phyloP scores from a whole-genome alignment of 768 basidiomycete genomes.

The Gloeophyllum trabeum region DNA sequence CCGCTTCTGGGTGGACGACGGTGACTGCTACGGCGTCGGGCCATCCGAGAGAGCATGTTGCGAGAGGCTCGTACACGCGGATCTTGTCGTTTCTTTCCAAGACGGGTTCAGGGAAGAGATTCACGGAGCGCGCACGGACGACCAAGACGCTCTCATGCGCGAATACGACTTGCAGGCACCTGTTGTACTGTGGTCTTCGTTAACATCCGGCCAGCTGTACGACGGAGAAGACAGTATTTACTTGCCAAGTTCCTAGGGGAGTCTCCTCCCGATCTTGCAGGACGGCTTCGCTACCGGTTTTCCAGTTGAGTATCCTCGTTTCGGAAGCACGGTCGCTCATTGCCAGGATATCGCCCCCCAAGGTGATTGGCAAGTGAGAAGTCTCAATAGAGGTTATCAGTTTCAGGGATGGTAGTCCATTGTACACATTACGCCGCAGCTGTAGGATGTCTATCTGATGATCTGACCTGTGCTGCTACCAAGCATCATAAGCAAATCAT shows the following conservation, averaged over 20 bases:
- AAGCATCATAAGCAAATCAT: too few relatives aligned
- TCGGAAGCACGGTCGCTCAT: conserved; percentile 39
- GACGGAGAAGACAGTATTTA: too few relatives aligned
- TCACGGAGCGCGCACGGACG: conserved; percentile 45
- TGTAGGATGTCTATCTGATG: too few relatives aligned
- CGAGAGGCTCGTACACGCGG: conserved; percentile 23
- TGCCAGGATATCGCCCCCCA: conserved; percentile 41
- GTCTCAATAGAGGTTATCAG: conserved; percentile 25
- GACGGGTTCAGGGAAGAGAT: conserved; percentile 38
- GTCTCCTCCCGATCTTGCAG: conserved; percentile 26
- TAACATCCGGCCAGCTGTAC: too few relatives aligned
- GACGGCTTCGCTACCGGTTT: conserved; percentile 30
- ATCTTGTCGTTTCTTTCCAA: conserved; percentile 16
- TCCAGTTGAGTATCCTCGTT: conserved; percentile 49
- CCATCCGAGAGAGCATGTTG: conserved; percentile 52
- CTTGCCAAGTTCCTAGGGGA: too few relatives aligned
- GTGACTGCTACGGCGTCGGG: conserved; percentile 44
- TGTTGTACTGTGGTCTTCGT: conserved; percentile 37
- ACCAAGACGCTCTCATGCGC: conserved; percentile 36
- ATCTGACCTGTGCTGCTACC: too few relatives aligned
- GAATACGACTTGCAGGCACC: conserved; percentile 41
- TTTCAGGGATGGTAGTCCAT: conserved; percentile 11
- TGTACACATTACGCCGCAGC: too few relatives aligned
- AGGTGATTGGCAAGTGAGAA: conserved; percentile 30
- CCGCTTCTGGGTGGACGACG: conserved; percentile 3